Conservation (phyloP, 1,284 basidiomycete genomes). For the Takashimella koratensis region DNA sequence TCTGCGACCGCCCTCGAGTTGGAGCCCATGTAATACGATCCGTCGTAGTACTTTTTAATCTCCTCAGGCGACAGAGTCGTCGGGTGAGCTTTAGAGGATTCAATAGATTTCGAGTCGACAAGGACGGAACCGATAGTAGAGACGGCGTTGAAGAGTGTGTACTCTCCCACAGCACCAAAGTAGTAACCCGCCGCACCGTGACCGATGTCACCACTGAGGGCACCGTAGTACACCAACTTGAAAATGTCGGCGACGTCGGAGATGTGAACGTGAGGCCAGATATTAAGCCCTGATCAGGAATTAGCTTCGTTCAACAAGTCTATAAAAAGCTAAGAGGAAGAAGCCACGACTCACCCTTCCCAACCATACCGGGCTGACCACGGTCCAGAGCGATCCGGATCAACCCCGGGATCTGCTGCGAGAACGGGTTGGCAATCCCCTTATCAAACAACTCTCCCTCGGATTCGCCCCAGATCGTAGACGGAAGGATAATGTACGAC, state of each 20-base stretch:
- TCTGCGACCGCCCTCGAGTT: slow-evolving; percentile 57
- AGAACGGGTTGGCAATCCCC: slow-evolving; percentile 37
- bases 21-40: slow-evolving; percentile 52
- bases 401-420: slow-evolving; percentile 39
- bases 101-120: slow-evolving; percentile 22
- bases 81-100: slow-evolving; percentile 24
- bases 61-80: slow-evolving; percentile 37
- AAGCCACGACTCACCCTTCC: slow-evolving; percentile 33
- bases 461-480: slow-evolving; percentile 47
- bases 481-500: slow-evolving; percentile 47
- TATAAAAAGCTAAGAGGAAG: background rate
- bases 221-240: slow-evolving; percentile 27
- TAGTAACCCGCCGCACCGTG: slow-evolving; percentile 46
- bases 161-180: slow-evolving; percentile 45
- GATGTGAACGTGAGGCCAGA: slow-evolving; percentile 23
- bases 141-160: slow-evolving; percentile 33
- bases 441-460: slow-evolving; percentile 34
- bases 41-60: slow-evolving; percentile 43
- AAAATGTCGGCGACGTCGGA: slow-evolving; percentile 27
- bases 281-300: slow-evolving; percentile 8
- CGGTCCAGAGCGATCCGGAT: slow-evolving; percentile 42
- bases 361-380: slow-evolving; percentile 40
- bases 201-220: slow-evolving; percentile 24
- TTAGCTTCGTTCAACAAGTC: background rate
- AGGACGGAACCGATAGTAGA: slow-evolving; percentile 38